These are phyloP conservation scores for Eimeria acervulina DNA, from an alignment of 169 alveolate species.

Conservation along the genomic window DNA sequence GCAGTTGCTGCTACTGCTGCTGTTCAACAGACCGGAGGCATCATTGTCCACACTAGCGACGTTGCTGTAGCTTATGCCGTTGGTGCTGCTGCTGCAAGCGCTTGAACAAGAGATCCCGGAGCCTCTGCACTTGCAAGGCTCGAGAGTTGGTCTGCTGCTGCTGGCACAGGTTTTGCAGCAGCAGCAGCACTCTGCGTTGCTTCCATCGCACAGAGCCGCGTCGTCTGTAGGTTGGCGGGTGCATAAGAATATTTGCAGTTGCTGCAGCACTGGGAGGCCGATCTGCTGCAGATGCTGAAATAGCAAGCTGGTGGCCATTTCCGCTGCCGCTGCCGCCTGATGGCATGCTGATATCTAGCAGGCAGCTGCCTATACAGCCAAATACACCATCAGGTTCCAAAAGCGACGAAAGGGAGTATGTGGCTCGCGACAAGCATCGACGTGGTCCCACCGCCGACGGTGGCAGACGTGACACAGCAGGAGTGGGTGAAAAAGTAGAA, in stretches of 20 bases:
- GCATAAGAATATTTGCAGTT: not conserved
- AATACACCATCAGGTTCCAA: not conserved
- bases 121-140: not conserved
- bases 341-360: not conserved
- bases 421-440: not conserved
- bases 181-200: not conserved
- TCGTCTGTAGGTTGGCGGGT: not conserved
- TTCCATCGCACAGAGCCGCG: not conserved
- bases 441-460: constrained; percentile 36
- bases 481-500: not conserved
- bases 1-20: not conserved
- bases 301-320: constrained; percentile 58
- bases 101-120: not conserved
- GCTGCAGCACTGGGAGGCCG: constrained; percentile 36
- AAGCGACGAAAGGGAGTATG: not conserved
- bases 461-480: not conserved
- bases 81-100: not conserved
- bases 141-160: not conserved
- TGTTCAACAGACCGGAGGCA: not conserved
- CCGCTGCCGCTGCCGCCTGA: constrained; percentile 6
- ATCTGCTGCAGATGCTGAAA: constrained; percentile 42
- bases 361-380: not conserved
- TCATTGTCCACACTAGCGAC: not conserved
- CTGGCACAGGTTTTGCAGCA: not conserved
- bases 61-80: not conserved